Conservation (phyloP, 805 yeast species). For the Clavispora phyllophila region DNA sequence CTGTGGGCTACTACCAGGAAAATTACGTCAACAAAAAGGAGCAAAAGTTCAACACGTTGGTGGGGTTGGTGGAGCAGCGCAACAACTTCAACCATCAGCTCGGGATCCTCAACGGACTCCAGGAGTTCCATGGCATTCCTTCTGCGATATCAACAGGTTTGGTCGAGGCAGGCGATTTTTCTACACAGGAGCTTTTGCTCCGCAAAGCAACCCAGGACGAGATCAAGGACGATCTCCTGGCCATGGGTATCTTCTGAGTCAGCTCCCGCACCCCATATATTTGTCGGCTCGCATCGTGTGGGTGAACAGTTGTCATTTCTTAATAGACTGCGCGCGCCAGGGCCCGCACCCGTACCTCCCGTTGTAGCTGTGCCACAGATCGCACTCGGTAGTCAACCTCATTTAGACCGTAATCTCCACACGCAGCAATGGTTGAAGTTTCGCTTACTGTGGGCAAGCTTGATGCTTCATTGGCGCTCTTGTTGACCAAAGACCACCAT, state of each 20-base stretch:
- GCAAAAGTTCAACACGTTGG: constrained; percentile 30
- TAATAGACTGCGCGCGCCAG: background rate
- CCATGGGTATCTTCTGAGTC: constrained; percentile 44
- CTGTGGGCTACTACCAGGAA: constrained; percentile 14
- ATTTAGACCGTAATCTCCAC: background rate
- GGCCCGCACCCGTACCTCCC: constrained; percentile 2
- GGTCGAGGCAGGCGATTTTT: constrained; percentile 18
- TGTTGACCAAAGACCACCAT: constrained; percentile 88
- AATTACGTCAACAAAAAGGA: constrained; percentile 26
- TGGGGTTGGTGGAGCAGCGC: constrained; percentile 56
- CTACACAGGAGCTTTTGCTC: constrained; percentile 37
- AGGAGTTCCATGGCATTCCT: constrained; percentile 71
- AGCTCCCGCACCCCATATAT: background rate
- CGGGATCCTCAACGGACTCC: constrained; percentile 63
- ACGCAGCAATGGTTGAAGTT: constrained; percentile 67
- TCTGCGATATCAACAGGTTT: constrained; percentile 54
- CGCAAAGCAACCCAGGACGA: constrained; percentile 66
- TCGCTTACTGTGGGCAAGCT: constrained; percentile 92
- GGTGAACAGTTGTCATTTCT: background rate
- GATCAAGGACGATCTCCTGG: constrained; percentile 63
- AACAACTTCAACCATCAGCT: constrained; percentile 64
- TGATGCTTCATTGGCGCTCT: constrained; percentile 89
- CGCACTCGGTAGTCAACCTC: background rate
- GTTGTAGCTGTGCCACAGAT: background rate
- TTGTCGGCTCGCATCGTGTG: background rate